These are phyloP conservation scores for Malus hybrid DNA, from an alignment of 331 rosid species.

Conservation along the genomic window DNA sequence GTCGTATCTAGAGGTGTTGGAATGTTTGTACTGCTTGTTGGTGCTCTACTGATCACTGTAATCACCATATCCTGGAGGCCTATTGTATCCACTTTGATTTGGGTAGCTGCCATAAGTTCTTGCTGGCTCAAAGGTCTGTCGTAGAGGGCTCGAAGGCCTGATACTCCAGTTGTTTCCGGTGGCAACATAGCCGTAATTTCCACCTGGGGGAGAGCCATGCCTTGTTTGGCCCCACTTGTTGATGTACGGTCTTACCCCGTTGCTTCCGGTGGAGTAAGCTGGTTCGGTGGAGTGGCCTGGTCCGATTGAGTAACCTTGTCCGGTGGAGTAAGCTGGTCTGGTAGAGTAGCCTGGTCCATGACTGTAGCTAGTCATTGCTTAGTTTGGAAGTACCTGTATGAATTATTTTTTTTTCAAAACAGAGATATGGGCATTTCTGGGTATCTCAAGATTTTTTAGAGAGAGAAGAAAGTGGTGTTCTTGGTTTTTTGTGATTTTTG, in stretches of 20 bases:
- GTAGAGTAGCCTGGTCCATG: neutral
- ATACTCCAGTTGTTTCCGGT: neutral
- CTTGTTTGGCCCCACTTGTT: conserved; percentile 13
- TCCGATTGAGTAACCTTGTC: no score
- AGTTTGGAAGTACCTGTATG: neutral
- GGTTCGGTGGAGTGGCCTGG: no score
- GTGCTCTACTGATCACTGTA: neutral
- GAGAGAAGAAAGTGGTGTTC: no score
- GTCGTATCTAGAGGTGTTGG: neutral
- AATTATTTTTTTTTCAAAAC: no score
- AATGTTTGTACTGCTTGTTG: neutral
- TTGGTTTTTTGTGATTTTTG: no score
- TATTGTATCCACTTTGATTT: neutral
- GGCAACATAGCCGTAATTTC: no score
- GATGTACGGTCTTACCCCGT: neutral
- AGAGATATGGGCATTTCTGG: no score
- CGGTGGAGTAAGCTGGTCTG: no score
- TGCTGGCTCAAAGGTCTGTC: neutral
- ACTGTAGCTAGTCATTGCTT: conserved; percentile 14
- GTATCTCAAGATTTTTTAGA: no score
- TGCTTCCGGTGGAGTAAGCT: conserved; percentile 3
- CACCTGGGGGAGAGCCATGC: no score
- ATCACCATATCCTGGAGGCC: neutral
- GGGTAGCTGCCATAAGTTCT: neutral
- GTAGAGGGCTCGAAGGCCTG: neutral